Percentiles rank a stretch among this genome's conserved stretches.
phyloP scores from a whole-genome alignment of 1,139 yeast genomes.

The Lodderomyces oxycetoniae region DNA sequence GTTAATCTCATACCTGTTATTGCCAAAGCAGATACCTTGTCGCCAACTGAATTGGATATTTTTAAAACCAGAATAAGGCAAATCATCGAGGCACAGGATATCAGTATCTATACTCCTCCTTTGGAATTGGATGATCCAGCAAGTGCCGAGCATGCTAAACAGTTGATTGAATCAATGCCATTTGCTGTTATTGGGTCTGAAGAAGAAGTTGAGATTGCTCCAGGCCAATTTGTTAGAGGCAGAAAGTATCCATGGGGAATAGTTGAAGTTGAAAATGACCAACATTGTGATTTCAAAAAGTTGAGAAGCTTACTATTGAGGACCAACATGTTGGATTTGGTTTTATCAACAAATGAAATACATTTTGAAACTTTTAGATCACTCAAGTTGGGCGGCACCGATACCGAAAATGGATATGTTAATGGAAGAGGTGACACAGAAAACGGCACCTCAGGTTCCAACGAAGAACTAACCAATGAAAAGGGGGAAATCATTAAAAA shows the following conservation, averaged over 20 bases:
- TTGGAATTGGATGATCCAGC: conserved; percentile 69
- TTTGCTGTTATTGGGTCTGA: conserved; percentile 92
- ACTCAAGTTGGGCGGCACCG: conserved; percentile 66
- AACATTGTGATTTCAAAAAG: conserved; percentile 92
- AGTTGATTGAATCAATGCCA: conserved; percentile 87
- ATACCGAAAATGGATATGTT: conserved; percentile 34
- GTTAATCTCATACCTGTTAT: conserved; percentile 93
- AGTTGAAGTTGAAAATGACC: conserved; percentile 94
- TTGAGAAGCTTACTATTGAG: conserved; percentile 83
- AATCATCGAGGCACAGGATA: conserved; percentile 87
- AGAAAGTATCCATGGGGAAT: conserved; percentile 97
- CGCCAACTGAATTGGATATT: conserved; percentile 72
- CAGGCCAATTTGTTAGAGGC: conserved; percentile 77
- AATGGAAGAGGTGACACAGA: conserved; percentile 12
- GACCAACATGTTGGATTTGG: conserved; percentile 88
- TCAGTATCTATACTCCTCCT: conserved; percentile 86
- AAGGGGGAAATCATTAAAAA: conserved; percentile 34
- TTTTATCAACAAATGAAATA: conserved; percentile 81
- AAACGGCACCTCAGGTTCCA: conserved; percentile 22
- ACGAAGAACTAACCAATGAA: conserved; percentile 28
- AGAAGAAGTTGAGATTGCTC: conserved; percentile 70
- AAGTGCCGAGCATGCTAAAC: conserved; percentile 75
- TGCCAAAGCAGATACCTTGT: conserved; percentile 90
- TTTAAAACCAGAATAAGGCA: conserved; percentile 88
- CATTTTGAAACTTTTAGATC: conserved; percentile 90